These are phyloP conservation scores for Globisporangium iwayamae DNA, from an alignment of 352 stramenopile species.

Conservation along the genomic window DNA sequence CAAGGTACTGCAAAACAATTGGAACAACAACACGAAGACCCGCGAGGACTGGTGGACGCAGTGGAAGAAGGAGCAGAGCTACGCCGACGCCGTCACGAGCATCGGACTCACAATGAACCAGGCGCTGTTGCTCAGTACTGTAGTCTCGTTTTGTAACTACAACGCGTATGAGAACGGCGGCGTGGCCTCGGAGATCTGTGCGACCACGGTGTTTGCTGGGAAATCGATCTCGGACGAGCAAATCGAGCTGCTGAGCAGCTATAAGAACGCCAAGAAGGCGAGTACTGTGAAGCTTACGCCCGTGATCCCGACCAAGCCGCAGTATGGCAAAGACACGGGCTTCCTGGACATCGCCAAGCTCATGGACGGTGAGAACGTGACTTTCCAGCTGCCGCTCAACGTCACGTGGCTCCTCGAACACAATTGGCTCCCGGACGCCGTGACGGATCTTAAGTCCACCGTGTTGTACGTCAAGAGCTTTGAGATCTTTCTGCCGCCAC, in stretches of 20 bases:
- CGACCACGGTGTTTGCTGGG: neutral
- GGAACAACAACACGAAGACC: slow-evolving; percentile 7
- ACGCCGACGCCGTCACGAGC: neutral
- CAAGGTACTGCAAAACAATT: neutral
- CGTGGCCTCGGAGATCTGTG: neutral
- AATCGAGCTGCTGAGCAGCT: slow-evolving; percentile 1
- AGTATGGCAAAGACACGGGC: slow-evolving; percentile 4
- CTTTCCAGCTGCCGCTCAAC: slow-evolving; percentile 1
- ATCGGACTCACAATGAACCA: slow-evolving; percentile 4
- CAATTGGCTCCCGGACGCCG: slow-evolving; percentile 1
- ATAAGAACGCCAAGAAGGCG: neutral
- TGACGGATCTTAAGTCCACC: neutral
- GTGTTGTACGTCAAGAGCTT: slow-evolving; percentile 6
- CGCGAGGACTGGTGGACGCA: slow-evolving; percentile 3
- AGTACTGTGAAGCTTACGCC: neutral
- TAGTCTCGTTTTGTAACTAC: slow-evolving; percentile 1
- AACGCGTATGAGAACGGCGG: slow-evolving; percentile 2
- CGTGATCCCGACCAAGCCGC: slow-evolving; percentile 4
- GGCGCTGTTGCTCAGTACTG: slow-evolving; percentile 4
- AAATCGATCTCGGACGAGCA: slow-evolving; percentile 2
- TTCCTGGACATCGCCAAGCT: slow-evolving; percentile 7
- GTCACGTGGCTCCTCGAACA: neutral
- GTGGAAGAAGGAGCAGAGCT: slow-evolving; percentile 5
- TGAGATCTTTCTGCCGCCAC: slow-evolving; percentile 1
- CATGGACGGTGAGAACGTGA: neutral